phyloP scores from a whole-genome alignment of 1,284 basidiomycete species.

The Inonotus obliquus region DNA sequence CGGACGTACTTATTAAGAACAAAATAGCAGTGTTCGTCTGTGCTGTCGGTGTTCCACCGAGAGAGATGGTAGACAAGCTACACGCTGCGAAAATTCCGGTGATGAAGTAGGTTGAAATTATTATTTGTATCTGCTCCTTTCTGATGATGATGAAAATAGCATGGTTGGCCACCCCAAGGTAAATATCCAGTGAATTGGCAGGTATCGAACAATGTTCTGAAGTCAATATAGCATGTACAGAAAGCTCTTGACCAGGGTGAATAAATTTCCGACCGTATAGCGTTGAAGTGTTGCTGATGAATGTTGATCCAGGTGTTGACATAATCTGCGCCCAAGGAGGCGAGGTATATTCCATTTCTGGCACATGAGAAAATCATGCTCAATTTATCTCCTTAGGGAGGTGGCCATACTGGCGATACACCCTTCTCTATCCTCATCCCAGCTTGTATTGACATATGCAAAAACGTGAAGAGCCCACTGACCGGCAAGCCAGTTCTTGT shows the following conservation, averaged over 20 bases:
- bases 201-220: background rate
- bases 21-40: constrained; percentile 79
- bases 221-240: constrained; percentile 54
- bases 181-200: background rate
- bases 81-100: constrained; percentile 76
- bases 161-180: constrained; percentile 90
- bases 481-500: constrained; percentile 76
- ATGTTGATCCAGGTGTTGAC: constrained; percentile 59
- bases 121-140: background rate
- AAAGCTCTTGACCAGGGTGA: constrained; percentile 73
- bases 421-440: constrained; percentile 78
- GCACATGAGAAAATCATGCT: background rate
- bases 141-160: constrained; percentile 33
- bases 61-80: constrained; percentile 73
- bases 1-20: constrained; percentile 76
- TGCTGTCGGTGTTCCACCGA: constrained; percentile 82
- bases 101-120: constrained; percentile 62
- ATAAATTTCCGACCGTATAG: background rate
- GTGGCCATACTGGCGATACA: constrained; percentile 75
- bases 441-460: constrained; percentile 74
- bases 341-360: constrained; percentile 29
- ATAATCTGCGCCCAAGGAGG: constrained; percentile 83
- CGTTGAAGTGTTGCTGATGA: background rate
- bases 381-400: constrained; percentile 33
- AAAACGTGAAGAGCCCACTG: constrained; percentile 56